Base-by-base conservation (phyloP, 2,329 filamentous ascomycete genomes). In the Tolypocladium pustulatum region DNA sequence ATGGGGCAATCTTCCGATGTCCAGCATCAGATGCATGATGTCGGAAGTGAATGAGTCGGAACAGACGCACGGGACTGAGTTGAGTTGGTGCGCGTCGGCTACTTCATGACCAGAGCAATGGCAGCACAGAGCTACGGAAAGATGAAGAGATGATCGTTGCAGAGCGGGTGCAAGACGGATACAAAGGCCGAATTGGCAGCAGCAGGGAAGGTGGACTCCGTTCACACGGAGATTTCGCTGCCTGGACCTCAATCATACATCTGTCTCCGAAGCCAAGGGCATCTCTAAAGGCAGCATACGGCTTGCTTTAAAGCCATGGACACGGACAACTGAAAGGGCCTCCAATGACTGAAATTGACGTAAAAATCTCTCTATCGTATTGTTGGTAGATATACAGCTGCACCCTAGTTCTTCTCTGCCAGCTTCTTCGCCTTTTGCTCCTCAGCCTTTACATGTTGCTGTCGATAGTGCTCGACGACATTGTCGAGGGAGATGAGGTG, bases 381-480 rank as follows among this genome's bases (percentile, higher is more conserved):
- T 25, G 36, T 40, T 5, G 41, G 40, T 36, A 46, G 30, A 43
- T 52, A 13, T 40, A 64, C 70, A 55, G 59, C 55, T 55, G 61
- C 63, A 65, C 60, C 63, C 63, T 69, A 71, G 70, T 75, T 75
- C 60, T 72, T 69, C 53, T 59, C 62, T 17, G 74, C 74, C 64
- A 82, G 62, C 70, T 75, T 81, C 68, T 75, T 73, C 41, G 72
- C 73, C 72, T 84, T 84, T 63, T 78, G 75, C 65, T 79, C 81
- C 70, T 83, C 81, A 60, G 82, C 79, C 59, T 77, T 76, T 58
- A 78, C 65, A 63, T 84, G 77, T 71, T 80, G 71, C 69, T 80
- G 74, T 65, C 74, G 74, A 73, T 82, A 85, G 72, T 84, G 82
- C 67, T 79, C 81, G 20, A 82, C 76, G 34, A 84, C 75, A 64